Conservation (phyloP, 1,284 basidiomycete species). For the Papiliotrema terrestris region DNA sequence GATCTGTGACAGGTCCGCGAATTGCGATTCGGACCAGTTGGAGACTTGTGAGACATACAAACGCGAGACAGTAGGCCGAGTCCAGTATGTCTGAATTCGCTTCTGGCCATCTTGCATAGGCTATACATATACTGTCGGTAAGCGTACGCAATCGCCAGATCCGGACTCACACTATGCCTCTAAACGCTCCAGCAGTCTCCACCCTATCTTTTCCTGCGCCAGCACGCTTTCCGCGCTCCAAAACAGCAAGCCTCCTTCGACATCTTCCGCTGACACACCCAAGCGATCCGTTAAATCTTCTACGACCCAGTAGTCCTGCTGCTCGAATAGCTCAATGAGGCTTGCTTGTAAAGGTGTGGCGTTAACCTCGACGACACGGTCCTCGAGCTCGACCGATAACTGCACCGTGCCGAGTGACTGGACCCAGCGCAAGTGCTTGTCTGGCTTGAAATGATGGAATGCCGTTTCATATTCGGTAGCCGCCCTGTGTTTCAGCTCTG, state of each 20-base stretch:
- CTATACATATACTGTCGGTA: too few species aligned
- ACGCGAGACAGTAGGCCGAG: neutral
- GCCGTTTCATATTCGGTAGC: conserved; percentile 71
- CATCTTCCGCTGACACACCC: conserved; percentile 60
- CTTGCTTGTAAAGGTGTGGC: conserved; percentile 84
- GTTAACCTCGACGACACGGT: conserved; percentile 69
- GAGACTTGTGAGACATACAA: neutral
- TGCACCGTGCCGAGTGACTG: conserved; percentile 78
- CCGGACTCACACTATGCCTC: conserved; percentile 35
- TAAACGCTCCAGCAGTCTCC: conserved; percentile 56
- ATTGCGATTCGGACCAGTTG: neutral
- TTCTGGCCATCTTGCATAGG: too few species aligned
- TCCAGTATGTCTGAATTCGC: too few species aligned
- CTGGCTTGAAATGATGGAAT: conserved; percentile 77
- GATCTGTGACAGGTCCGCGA: neutral
- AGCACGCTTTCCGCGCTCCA: conserved; percentile 82
- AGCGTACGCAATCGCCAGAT: too few species aligned
- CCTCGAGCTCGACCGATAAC: conserved; percentile 72
- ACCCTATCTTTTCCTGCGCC: conserved; percentile 51
- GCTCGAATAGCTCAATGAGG: conserved; percentile 78
- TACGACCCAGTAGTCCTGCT: conserved; percentile 54
- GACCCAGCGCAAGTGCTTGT: conserved; percentile 81
- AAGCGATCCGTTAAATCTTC: conserved; percentile 62
- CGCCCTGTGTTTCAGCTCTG: conserved; percentile 52
- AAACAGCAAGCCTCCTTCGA: conserved; percentile 69